Base-by-base conservation (phyloP, 2,329 filamentous ascomycete genomes). In the Blastomyces silverae region DNA sequence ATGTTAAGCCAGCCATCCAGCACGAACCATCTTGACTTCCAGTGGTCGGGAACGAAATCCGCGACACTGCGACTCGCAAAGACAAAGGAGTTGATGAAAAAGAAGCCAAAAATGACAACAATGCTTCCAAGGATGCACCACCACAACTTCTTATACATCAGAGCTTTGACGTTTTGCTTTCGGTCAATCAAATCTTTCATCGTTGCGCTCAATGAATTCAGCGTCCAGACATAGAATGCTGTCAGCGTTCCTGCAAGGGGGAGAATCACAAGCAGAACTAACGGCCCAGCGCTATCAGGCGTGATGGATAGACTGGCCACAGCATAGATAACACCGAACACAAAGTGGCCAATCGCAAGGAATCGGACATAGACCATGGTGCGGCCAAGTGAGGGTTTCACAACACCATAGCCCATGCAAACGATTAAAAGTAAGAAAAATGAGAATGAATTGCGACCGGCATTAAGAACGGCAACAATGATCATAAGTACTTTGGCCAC, bases 111-210 rank as follows among this genome's bases (percentile, higher is more conserved):
- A 71, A 97, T 97, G 71, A 97, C 91, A 60, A 97, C 80, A 74
- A 99, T 96, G 75, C 90, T 96, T 68, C 86, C 82, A 57, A 99
- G 83, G 66, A 99, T 96, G 76, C 91, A 93, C 92, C 92, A 99
- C 92, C 95, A 99, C 17, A 99, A 86, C 77, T 95, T 96, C 79
- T 90, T 92, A 79, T 97, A 99, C 95, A 99, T 99, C 78, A 85
- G 78, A 59, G 92, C 91, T 76, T 99, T 99, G 71, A 89, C 88
- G 71, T 90, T 89, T 79, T 99, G 94, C 79, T 96, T 97, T 69
- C 94, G 88, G 73, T 96, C 91, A 64, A 89, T 84, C n/a, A 99
- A 84, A 72, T 97, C 93, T 79, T 97, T 97, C 80, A 97, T 93
- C 0, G 94, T 99, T 65, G 89, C 83, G 76, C 93, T 96, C 65